Base-by-base conservation (phyloP, 805 yeast genomes). In the Lipomyces yamadae region DNA sequence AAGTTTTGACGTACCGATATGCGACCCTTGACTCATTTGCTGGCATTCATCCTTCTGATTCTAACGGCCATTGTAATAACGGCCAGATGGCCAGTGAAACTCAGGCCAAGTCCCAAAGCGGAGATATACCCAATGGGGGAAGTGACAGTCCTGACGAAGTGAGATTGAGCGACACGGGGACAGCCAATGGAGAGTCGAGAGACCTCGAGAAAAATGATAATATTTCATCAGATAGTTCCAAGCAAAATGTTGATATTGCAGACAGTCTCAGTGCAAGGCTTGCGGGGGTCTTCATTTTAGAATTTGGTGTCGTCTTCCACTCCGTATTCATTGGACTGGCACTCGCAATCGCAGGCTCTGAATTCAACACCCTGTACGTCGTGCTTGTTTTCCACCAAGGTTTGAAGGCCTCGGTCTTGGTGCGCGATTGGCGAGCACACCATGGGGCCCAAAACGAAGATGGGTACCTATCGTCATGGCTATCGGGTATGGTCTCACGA, bases 311-410 rank as follows among this genome's bases (percentile, higher is more conserved):
- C 56, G 78, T 91, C 39, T 89, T 91, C 81, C 97, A 91, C 78
- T 91, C 96, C 2, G 85, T 91, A 2, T 90, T 91, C 73, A 84
- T 91, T 64, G 97, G 97, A 33, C 80, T 91, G 61, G 83, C 95
- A 0, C 80, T 91, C 57, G 90, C 95, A 1, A 89, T 89, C 18
- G 81, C 95, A 3, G 95, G 93, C 59, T 88, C 85, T 1, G 94
- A 89, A 75, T 91, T 90, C 75, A 84, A 81, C 66, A 84, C 90
- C 4, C 79, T 91, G 60, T 90, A 88, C 76, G 83, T 88, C 69
- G 97, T 78, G 35, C 66, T 78, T 13, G 74, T 75, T 3, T 74
- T 78, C 68, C 81, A 89, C 77, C 94, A 89, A 77, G 81, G 86
- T 74, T 89, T 74, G 94, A 89, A 79, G 94, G 94, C 70, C 81